Base-by-base conservation (phyloP, 2,329 filamentous ascomycete species). In the Blastomyces emzantsi region DNA sequence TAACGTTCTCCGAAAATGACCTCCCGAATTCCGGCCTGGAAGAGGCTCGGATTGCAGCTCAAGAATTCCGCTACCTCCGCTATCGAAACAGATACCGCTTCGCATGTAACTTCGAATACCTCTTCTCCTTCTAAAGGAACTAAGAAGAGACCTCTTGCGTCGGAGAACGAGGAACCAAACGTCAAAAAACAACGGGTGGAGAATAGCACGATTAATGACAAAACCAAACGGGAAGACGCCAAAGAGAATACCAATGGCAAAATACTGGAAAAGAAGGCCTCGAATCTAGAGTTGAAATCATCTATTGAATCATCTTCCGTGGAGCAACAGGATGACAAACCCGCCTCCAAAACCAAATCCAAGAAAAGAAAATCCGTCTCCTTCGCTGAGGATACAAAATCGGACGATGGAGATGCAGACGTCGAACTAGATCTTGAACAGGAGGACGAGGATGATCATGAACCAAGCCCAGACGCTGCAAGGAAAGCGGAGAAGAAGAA, bases 311-410 rank as follows among this genome's bases (percentile, higher is more conserved):
- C 39, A 41, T 28, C 36, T 13, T 17, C 55, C 19, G 33, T 25
- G 22, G n/a, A 43, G 15, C 36, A 58, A 9, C 55, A 28, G 43
- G n/a, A 58, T 7, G 11, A 57, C 11, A 39, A 58, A 43, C n/a
- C n/a, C 4, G 8, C n/a, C 36, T 43, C 68, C 65, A 60, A 67
- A 19, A 55, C 49, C 64, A 65, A 63, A 59, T 54, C 49, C 58
- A 66, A 62, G 62, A 68, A 67, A 67, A 72, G 77, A 66, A 87
- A 88, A 71, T 85, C 83, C 3, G 86, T 89, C 9, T 82, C 84
- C 1, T 89, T 89, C 71, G 83, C 85, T 1, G 78, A 83, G 8
- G 85, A 87, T 60, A 86, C 85, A 2, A 87, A 88, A 70, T 75
- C 73, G 7, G 74, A 80, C 56, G 84, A 87, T 72, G 83, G 82